Evolutionary conservation across 169 alveolate genomes (phyloP).

Genomic region (Hepatocystis sp.): DNA sequence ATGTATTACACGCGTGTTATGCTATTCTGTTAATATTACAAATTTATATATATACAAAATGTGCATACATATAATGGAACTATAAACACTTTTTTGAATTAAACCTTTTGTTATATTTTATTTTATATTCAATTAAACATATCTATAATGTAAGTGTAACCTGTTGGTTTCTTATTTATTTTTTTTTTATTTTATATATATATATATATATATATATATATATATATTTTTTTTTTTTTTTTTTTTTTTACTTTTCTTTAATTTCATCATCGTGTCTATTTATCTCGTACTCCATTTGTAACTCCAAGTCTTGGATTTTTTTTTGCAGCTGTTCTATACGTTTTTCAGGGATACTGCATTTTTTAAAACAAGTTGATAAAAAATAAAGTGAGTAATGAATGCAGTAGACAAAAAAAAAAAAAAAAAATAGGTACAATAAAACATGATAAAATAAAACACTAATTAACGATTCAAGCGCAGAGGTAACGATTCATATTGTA

Average conservation of each 20-base stretch:
- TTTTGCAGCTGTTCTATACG: slow-evolving; percentile 22
- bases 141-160: too few relatives aligned
- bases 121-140: too few relatives aligned
- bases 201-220: neutral
- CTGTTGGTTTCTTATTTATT: neutral
- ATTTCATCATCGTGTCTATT: slow-evolving; percentile 56
- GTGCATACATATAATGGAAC: too few relatives aligned
- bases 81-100: too few relatives aligned
- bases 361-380: neutral
- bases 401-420: neutral
- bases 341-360: slow-evolving; percentile 19
- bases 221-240: slow-evolving; percentile 2
- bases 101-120: too few relatives aligned
- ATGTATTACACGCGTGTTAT: too few relatives aligned
- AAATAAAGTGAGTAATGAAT: neutral
- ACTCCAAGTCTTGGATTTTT: slow-evolving; percentile 53
- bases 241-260: slow-evolving; percentile 31
- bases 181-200: neutral
- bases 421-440: neutral
- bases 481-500: too few relatives aligned
- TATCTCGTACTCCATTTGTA: slow-evolving; percentile 70
- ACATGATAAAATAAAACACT: too few relatives aligned
- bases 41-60: too few relatives aligned
- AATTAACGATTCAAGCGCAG: too few relatives aligned
- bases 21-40: too few relatives aligned